Conservation (phyloP, 2,329 filamentous ascomycete genomes). For the Penicillium sp. region DNA sequence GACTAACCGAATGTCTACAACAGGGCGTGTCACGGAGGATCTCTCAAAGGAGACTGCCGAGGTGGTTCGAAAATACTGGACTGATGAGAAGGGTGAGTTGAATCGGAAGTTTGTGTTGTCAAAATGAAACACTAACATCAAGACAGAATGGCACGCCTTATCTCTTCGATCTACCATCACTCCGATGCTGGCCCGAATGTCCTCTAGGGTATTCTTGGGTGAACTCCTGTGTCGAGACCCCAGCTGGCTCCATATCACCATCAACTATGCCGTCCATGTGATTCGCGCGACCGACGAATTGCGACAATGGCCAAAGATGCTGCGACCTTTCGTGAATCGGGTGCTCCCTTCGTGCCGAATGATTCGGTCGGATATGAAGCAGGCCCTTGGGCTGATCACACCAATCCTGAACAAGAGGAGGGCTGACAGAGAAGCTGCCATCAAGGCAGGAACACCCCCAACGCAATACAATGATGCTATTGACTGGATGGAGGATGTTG, state of each 20-base stretch:
- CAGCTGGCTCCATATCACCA: not conserved
- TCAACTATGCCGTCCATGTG: not conserved
- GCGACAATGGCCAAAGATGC: too few species aligned
- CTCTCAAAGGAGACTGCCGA: not conserved
- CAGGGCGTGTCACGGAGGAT: not conserved
- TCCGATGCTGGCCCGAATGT: slow-evolving; percentile 1
- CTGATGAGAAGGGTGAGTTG: not conserved
- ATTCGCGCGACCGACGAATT: too few species aligned
- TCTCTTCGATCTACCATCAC: not conserved
- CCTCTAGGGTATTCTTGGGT: not conserved
- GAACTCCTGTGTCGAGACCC: slow-evolving; percentile 5
- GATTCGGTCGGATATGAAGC: too few species aligned
- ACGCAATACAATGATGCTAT: slow-evolving; percentile 16
- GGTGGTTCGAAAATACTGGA: too few species aligned
- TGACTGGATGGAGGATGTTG: slow-evolving; percentile 21
- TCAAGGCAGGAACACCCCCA: not conserved
- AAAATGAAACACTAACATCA: not conserved
- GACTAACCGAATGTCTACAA: not conserved
- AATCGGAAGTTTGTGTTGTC: not conserved
- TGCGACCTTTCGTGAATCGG: too few species aligned
- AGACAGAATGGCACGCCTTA: slow-evolving; percentile 1
- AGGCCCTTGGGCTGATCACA: too few species aligned
- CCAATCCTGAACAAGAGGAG: too few species aligned
- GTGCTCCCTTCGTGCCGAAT: too few species aligned
- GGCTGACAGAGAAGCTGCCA: not conserved